phyloP scores from a whole-genome alignment of 179 eudicot species.

The Drosera spatulata region DNA sequence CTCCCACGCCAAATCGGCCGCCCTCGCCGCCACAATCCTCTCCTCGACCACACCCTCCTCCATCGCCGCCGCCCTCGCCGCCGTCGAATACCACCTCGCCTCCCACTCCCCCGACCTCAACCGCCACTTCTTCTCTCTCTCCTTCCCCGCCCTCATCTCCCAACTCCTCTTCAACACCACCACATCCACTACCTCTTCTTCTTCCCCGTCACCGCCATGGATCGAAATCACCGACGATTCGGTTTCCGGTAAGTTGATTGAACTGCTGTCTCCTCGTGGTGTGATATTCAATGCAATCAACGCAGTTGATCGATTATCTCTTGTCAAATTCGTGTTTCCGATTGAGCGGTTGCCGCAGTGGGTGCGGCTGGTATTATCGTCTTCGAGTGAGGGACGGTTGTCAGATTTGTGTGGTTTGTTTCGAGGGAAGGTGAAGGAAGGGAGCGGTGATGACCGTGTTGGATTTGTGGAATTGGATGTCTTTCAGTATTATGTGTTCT shows the following conservation, averaged over 20 bases:
- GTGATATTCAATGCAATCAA: constrained; percentile 50
- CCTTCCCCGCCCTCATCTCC: constrained; percentile 66
- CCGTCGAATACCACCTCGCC: constrained; percentile 45
- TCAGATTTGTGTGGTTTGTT: constrained; percentile 60
- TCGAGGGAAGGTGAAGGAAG: constrained; percentile 46
- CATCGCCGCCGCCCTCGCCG: constrained; percentile 44
- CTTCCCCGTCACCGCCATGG: constrained; percentile 39
- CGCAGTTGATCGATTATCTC: constrained; percentile 59
- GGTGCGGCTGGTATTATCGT: constrained; percentile 49
- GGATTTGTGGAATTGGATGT: constrained; percentile 69
- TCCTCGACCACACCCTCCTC: constrained; percentile 43
- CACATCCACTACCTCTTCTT: constrained; percentile 17
- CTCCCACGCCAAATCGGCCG: constrained; percentile 51
- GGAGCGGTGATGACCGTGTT: constrained; percentile 32
- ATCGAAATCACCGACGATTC: constrained; percentile 34
- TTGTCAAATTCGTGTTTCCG: constrained; percentile 78
- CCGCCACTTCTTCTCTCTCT: constrained; percentile 67
- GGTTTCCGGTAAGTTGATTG: constrained; percentile 35
- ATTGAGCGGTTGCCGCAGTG: constrained; percentile 77
- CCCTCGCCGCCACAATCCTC: constrained; percentile 45
- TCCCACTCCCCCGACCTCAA: constrained; percentile 54
- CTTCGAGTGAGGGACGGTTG: constrained; percentile 37
- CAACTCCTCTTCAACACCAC: constrained; percentile 70
- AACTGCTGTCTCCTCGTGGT: constrained; percentile 55
- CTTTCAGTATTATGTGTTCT: constrained; percentile 79